phyloP scores from a whole-genome alignment of 169 alveolate genomes.

The Plasmodium vinckei region DNA sequence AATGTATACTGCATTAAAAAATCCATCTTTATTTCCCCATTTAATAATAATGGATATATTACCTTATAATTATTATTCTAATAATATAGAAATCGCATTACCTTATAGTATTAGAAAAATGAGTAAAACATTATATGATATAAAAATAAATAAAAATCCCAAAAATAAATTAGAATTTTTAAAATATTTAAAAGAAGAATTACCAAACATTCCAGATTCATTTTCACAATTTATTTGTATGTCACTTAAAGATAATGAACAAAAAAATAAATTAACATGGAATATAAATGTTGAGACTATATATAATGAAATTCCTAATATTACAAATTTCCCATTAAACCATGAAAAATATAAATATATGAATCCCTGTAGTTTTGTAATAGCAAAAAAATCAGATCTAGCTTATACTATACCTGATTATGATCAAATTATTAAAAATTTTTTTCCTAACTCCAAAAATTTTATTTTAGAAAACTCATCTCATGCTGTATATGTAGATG shows the following conservation, averaged over 20 bases:
- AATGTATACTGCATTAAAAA: constrained; percentile 69
- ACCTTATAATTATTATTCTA: constrained; percentile 46
- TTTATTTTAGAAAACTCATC: constrained; percentile 51
- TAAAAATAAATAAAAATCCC: constrained; percentile 42
- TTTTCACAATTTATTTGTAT: constrained; percentile 59
- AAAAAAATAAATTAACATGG: constrained; percentile 49
- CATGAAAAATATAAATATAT: constrained; percentile 18
- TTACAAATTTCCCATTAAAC: constrained; percentile 41
- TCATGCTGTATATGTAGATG: constrained; percentile 64
- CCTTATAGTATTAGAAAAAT: constrained; percentile 43
- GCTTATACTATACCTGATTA: constrained; percentile 39
- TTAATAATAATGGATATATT: constrained; percentile 67
- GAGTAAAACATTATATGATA: constrained; percentile 24
- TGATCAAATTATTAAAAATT: constrained; percentile 44
- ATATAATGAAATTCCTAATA: constrained; percentile 27
- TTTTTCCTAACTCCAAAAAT: constrained; percentile 30
- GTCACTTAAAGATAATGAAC: constrained; percentile 37
- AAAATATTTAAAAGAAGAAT: constrained; percentile 5
- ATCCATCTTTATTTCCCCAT: constrained; percentile 31
- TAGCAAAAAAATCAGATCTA: constrained; percentile 55
- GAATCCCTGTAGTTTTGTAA: constrained; percentile 66
- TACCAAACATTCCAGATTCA: constrained; percentile 44
- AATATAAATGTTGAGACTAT: constrained; percentile 70
- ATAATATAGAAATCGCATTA: constrained; percentile 1
- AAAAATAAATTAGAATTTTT: constrained; percentile 30